phyloP scores from a whole-genome alignment of 2,329 filamentous ascomycete genomes.

The Paracoccidioides brasiliensis region DNA sequence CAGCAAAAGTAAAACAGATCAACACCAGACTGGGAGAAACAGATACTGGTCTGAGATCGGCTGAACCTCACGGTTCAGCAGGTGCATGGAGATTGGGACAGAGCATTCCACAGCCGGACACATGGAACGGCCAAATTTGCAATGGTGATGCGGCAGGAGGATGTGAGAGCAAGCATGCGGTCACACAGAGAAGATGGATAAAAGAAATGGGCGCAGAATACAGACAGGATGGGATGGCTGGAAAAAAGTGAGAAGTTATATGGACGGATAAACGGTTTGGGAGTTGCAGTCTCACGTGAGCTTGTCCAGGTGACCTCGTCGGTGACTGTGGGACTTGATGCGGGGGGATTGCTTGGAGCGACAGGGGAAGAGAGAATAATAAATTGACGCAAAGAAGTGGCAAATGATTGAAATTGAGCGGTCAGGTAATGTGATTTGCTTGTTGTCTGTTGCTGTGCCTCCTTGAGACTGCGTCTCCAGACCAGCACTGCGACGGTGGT shows the following conservation, averaged over 20 bases:
- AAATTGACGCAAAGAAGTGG: not conserved
- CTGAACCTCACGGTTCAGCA: conserved; percentile 2
- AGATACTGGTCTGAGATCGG: not conserved
- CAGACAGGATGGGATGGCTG: not conserved
- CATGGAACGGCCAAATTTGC: not conserved
- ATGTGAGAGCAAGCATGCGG: conserved; percentile 2
- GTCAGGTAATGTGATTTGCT: not conserved
- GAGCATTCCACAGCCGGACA: not conserved
- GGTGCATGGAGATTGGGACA: not conserved
- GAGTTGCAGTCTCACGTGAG: conserved; percentile 6
- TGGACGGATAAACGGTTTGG: not conserved
- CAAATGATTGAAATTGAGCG: not conserved
- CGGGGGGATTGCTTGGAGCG: not conserved
- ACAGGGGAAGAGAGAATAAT: not conserved
- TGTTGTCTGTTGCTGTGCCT: not conserved
- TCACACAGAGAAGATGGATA: not conserved
- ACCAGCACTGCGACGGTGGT: not conserved
- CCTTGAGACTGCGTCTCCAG: not conserved
- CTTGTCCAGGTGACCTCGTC: conserved; percentile 9
- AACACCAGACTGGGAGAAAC: not conserved
- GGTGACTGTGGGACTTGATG: not conserved
- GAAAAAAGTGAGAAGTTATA: not conserved
- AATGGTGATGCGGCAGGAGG: not conserved
- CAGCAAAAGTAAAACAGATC: not conserved
- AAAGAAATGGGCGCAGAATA: not conserved